Percentiles rank a stretch among this genome's conserved stretches.
Conservation (phyloP, 768 basidiomycete genomes). For the Boletus rex-veris region DNA sequence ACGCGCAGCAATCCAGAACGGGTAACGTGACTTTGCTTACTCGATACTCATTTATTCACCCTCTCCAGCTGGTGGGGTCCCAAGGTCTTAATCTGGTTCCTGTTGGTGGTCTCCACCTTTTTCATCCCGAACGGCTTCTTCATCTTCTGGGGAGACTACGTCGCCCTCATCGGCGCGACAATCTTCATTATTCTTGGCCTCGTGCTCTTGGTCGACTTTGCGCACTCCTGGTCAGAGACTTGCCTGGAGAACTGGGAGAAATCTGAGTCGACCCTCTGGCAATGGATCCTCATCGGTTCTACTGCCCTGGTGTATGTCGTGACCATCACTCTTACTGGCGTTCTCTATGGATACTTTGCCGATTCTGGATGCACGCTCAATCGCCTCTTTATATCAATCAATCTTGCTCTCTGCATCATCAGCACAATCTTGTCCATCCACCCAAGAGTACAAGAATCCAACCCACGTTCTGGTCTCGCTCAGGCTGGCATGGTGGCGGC, state of each 20-base stretch:
- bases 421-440: conserved; percentile 82
- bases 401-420: conserved; percentile 75
- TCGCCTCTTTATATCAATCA: conserved; percentile 96
- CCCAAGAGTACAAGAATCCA: conserved; percentile 84
- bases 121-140: conserved; percentile 97
- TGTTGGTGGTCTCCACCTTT: conserved; percentile 80
- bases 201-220: conserved; percentile 96
- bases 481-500: conserved; percentile 97
- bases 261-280: conserved; percentile 85
- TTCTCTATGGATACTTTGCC: conserved; percentile 92
- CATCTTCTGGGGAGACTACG: conserved; percentile 96
- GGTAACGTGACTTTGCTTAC: conserved; percentile 45
- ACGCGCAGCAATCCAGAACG: conserved; percentile 95
- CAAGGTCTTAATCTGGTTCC: conserved; percentile 85
- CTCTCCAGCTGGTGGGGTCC: conserved; percentile 93
- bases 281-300: conserved; percentile 91
- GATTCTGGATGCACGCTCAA: conserved; percentile 85
- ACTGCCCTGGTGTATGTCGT: conserved; percentile 86
- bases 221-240: conserved; percentile 97
- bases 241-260: conserved; percentile 96
- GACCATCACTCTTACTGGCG: conserved; percentile 78
- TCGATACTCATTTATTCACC: conserved; percentile 13
- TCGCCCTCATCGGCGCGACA: conserved; percentile 87
- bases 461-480: conserved; percentile 91
- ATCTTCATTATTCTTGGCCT: conserved; percentile 96